Conservation (phyloP, 1,284 basidiomycete genomes). For the Vanrija pseudolonga region DNA sequence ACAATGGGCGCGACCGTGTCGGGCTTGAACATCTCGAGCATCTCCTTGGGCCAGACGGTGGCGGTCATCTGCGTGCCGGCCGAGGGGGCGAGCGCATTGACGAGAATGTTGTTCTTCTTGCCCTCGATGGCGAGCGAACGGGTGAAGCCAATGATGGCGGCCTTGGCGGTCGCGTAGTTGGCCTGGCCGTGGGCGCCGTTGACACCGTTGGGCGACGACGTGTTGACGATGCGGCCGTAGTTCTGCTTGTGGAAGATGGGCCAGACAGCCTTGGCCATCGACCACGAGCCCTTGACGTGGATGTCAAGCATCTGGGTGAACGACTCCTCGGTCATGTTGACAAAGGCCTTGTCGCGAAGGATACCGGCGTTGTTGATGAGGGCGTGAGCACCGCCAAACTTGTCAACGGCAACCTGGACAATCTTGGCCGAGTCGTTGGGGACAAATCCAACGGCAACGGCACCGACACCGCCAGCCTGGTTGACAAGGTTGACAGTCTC, state of each 20-base stretch:
- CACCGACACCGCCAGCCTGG: constrained; percentile 85
- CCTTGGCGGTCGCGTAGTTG: constrained; percentile 88
- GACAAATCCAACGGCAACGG: constrained; percentile 80
- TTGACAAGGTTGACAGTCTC: constrained; percentile 82
- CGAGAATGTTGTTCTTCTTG: constrained; percentile 81
- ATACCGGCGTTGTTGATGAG: constrained; percentile 95
- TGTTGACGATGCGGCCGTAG: constrained; percentile 93
- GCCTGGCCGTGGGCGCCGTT: constrained; percentile 92
- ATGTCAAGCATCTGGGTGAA: constrained; percentile 91
- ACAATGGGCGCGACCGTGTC: constrained; percentile 91
- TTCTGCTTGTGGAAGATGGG: constrained; percentile 95
- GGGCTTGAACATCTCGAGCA: constrained; percentile 76
- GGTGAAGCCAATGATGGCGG: constrained; percentile 86
- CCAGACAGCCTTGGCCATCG: constrained; percentile 94
- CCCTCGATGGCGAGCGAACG: constrained; percentile 90
- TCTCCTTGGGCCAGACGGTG: constrained; percentile 81
- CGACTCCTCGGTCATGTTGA: constrained; percentile 81
- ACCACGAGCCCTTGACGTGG: constrained; percentile 73
- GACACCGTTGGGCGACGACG: constrained; percentile 86
- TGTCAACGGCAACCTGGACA: constrained; percentile 79
- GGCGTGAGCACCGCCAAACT: constrained; percentile 84
- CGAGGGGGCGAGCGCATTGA: constrained; percentile 83
- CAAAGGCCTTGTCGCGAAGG: constrained; percentile 86
- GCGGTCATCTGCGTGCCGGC: constrained; percentile 89
- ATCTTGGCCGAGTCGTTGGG: constrained; percentile 76